A percentile compares a stretch with the other conserved stretches of the same genome.
Conservation (phyloP, 129 eudicot species). For the Tanacetum coccineum region DNA sequence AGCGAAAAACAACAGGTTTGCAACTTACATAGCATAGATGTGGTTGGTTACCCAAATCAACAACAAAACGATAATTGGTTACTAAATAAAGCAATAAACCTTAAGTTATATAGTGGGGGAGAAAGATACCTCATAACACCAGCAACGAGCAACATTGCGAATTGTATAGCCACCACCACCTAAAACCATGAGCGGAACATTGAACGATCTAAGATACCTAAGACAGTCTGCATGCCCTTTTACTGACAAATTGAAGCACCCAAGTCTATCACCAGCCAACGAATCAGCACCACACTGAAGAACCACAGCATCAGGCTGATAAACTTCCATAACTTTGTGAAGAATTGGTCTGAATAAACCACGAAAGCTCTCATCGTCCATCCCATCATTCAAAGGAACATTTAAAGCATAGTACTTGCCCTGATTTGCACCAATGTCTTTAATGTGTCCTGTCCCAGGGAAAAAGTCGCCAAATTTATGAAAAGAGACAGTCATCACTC, state of each 20-base stretch:
- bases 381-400: slow-evolving; percentile 83
- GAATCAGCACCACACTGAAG: slow-evolving; percentile 98
- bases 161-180: slow-evolving; percentile 97
- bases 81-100: not conserved
- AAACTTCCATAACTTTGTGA: slow-evolving; percentile 83
- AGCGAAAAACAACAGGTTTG: not conserved
- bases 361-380: slow-evolving; percentile 70
- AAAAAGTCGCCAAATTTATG: slow-evolving; percentile 91
- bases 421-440: slow-evolving; percentile 55
- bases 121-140: slow-evolving; percentile 89
- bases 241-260: slow-evolving; percentile 87
- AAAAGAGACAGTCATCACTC: slow-evolving; percentile 95
- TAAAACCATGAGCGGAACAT: slow-evolving; percentile 85
- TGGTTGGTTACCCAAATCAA: not conserved
- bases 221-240: slow-evolving; percentile 97
- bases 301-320: slow-evolving; percentile 94
- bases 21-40: not conserved
- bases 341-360: slow-evolving; percentile 72
- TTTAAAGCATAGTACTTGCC: slow-evolving; percentile 88
- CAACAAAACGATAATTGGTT: not conserved
- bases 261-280: slow-evolving; percentile 88
- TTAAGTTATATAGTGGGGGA: slow-evolving; percentile 9
- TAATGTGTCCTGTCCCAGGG: slow-evolving; percentile 94
- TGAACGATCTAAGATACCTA: slow-evolving; percentile 72
- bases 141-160: slow-evolving; percentile 88